Conservation (phyloP, 2,329 filamentous ascomycete species). For the Botrytis aclada region DNA sequence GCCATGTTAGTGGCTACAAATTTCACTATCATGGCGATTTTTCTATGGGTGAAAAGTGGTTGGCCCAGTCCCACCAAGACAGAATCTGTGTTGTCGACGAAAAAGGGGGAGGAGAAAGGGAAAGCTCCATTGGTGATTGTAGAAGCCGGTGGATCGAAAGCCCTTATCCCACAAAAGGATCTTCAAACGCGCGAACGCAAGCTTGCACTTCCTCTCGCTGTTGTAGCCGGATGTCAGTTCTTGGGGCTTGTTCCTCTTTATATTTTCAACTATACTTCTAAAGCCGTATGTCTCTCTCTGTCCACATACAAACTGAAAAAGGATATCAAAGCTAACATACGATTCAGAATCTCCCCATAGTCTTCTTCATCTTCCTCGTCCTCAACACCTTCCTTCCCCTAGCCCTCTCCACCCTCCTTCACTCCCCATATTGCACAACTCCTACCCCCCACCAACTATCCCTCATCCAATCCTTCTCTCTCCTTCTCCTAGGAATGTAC, state of each 20-base stretch:
- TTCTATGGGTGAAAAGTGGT: slow-evolving; percentile 89
- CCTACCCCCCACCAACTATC: slow-evolving; percentile 68
- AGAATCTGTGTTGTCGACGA: slow-evolving; percentile 16
- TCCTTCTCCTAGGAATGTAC: slow-evolving; percentile 88
- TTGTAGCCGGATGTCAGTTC: slow-evolving; percentile 72
- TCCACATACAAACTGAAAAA: not conserved
- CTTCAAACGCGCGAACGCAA: slow-evolving; percentile 45
- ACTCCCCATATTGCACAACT: slow-evolving; percentile 42
- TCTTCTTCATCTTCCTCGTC: slow-evolving; percentile 57
- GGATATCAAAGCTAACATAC: not conserved
- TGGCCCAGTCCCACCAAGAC: slow-evolving; percentile 31
- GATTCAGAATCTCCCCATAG: slow-evolving; percentile 53
- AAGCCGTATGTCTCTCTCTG: slow-evolving; percentile 48
- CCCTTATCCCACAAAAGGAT: slow-evolving; percentile 28
- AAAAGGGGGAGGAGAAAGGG: slow-evolving; percentile 34
- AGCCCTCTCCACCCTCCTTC: slow-evolving; percentile 54
- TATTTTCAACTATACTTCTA: slow-evolving; percentile 73
- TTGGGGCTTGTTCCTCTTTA: slow-evolving; percentile 78
- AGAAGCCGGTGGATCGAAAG: slow-evolving; percentile 27
- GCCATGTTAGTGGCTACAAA: slow-evolving; percentile 96
- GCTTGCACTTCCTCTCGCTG: slow-evolving; percentile 67
- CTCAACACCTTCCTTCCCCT: slow-evolving; percentile 56
- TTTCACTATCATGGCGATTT: slow-evolving; percentile 93
- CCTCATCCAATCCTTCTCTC: slow-evolving; percentile 83
- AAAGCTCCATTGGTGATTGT: slow-evolving; percentile 34